These are phyloP conservation scores for Chlorella sp. DNA, from an alignment of 139 green algal species.

Conservation along the genomic window DNA sequence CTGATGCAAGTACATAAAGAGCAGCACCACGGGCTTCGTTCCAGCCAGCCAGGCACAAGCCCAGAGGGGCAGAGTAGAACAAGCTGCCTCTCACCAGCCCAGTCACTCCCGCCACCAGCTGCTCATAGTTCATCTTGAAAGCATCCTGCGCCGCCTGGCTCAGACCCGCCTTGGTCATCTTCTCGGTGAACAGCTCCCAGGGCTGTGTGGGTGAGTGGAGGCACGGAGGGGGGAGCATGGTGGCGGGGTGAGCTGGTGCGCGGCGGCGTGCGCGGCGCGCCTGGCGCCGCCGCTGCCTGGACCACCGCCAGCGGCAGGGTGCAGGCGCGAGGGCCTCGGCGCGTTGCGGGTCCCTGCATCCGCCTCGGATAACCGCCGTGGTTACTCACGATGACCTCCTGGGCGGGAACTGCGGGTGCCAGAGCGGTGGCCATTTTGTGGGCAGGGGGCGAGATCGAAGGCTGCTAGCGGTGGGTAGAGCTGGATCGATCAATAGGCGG, in stretches of 20 bases:
- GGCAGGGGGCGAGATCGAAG: not conserved
- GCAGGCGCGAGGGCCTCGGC: not conserved
- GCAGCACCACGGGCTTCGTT: too few species aligned
- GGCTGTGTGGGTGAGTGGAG: not conserved
- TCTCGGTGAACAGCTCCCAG: constrained; percentile 65
- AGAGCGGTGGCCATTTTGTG: not conserved
- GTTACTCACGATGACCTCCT: constrained; percentile 33
- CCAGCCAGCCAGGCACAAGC: too few species aligned
- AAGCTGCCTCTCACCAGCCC: constrained; percentile 69
- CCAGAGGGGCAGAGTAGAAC: not conserved
- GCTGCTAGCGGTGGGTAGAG: not conserved
- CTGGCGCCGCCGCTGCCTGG: not conserved
- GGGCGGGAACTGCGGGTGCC: not conserved
- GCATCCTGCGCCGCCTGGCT: constrained; percentile 80
- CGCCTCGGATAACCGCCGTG: not conserved
- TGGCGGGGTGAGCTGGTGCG: not conserved
- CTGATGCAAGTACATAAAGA: too few species aligned
- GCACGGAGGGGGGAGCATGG: not conserved
- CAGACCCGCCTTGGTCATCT: constrained; percentile 76
- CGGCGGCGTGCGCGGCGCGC: not conserved
- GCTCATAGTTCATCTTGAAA: constrained; percentile 90
- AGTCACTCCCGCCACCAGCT: constrained; percentile 83
- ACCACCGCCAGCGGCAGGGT: not conserved
- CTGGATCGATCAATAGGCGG: not conserved
- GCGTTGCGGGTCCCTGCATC: not conserved